Evolutionary conservation across 345 rosid species (phyloP).

Genomic region (Corymbia maculata): DNA sequence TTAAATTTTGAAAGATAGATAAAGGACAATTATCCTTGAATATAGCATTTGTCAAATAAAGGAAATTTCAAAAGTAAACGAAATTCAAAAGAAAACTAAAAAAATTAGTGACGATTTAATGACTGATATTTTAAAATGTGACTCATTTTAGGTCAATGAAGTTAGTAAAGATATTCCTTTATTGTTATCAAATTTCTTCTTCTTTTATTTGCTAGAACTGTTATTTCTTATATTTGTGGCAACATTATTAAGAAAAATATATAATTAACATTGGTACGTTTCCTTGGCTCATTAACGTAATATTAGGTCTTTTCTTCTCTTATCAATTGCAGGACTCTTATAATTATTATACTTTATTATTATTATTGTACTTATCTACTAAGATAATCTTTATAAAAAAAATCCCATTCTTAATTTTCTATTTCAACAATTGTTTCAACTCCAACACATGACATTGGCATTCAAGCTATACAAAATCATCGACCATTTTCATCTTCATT

Average conservation of each 20-base stretch:
- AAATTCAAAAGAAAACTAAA: neutral
- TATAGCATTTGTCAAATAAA: neutral
- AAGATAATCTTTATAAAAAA: no score
- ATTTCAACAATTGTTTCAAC: neutral
- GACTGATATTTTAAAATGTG: neutral
- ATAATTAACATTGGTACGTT: no score
- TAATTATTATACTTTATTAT: no score
- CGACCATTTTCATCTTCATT: neutral
- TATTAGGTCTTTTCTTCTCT: neutral
- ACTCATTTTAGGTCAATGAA: neutral
- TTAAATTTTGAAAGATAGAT: neutral
- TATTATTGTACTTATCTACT: no score
- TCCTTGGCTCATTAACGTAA: neutral
- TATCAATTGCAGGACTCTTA: neutral
- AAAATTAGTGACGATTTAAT: neutral
- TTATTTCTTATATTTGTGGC: neutral
- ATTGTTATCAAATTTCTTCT: neutral
- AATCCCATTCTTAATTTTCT: neutral
- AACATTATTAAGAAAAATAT: neutral
- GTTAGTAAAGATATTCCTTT: neutral
- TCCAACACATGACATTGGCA: rapidly evolving
- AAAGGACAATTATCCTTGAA: neutral
- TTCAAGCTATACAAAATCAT: neutral
- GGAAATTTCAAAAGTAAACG: neutral
- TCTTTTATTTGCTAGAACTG: neutral